A percentile compares a stretch with the other conserved stretches of the same genome.
phyloP scores from a whole-genome alignment of 2,329 filamentous ascomycete species.

The Leptosphaerulina australis region DNA sequence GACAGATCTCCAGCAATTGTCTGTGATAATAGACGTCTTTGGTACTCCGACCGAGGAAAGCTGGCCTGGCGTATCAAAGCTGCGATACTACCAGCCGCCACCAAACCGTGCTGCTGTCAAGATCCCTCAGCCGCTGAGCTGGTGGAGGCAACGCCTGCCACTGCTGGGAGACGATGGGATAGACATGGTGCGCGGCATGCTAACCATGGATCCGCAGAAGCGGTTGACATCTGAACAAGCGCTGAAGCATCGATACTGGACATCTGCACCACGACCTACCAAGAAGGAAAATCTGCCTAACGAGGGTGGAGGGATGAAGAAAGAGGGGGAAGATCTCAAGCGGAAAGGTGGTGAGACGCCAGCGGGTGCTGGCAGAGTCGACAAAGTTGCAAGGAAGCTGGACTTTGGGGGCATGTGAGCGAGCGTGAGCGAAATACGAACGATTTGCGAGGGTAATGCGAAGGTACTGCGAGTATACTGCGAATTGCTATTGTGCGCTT shows the following conservation, averaged over 20 bases:
- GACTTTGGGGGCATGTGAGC: constrained; percentile 37
- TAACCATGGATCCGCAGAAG: constrained; percentile 84
- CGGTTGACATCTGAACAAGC: constrained; percentile 78
- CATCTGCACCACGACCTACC: constrained; percentile 79
- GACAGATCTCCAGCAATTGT: constrained; percentile 84
- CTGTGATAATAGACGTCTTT: constrained; percentile 80
- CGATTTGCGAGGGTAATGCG: too few species aligned
- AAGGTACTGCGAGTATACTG: too few species aligned
- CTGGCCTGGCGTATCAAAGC: constrained; percentile 87
- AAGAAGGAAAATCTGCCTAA: constrained; percentile 84
- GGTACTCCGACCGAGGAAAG: constrained; percentile 92
- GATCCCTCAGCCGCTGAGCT: constrained; percentile 70
- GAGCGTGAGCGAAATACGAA: too few species aligned
- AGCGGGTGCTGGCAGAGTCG: constrained; percentile 65
- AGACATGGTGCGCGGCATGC: constrained; percentile 84
- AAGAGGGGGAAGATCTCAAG: constrained; percentile 82
- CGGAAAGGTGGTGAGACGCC: constrained; percentile 70
- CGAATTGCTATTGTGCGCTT: too few species aligned
- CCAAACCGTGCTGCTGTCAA: constrained; percentile 52
- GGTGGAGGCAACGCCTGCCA: constrained; percentile 78
- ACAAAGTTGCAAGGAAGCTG: constrained; percentile 81
- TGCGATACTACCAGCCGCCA: constrained; percentile 80
- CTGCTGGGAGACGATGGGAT: constrained; percentile 82
- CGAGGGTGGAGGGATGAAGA: constrained; percentile 68
- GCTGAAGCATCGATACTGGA: constrained; percentile 86